Conservation (phyloP, 345 rosid species). For the Melaleuca quinquenervia region DNA sequence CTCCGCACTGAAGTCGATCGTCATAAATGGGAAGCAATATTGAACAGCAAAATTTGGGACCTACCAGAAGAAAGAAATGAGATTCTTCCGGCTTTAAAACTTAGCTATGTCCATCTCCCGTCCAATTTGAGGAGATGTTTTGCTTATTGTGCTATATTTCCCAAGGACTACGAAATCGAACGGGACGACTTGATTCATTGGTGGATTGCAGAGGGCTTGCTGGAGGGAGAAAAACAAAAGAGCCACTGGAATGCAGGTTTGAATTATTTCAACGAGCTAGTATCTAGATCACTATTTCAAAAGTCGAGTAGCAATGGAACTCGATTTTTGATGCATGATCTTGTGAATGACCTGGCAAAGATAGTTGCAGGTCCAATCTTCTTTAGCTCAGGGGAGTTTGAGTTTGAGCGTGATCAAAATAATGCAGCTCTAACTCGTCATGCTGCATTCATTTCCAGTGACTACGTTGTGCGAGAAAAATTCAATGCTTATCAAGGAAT, state of each 20-base stretch:
- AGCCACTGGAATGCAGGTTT: not conserved
- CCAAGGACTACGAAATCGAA: not conserved
- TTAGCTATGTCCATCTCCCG: not conserved
- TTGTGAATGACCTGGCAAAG: not conserved
- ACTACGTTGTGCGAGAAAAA: fast-evolving
- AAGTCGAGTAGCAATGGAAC: not conserved
- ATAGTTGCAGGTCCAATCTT: not conserved
- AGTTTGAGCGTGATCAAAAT: not conserved
- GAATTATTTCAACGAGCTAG: not conserved
- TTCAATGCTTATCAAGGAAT: not conserved
- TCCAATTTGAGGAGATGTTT: not conserved
- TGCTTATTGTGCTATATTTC: not conserved
- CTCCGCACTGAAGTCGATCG: fast-evolving
- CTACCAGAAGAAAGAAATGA: not conserved
- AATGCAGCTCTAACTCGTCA: not conserved
- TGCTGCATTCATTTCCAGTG: fast-evolving
- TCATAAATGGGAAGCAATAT: not conserved
- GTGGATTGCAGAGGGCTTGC: not conserved
- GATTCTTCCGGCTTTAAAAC: fast-evolving
- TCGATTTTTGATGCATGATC: not conserved
- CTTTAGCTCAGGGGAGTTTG: fast-evolving
- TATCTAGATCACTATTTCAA: not conserved
- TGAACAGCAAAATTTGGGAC: not conserved
- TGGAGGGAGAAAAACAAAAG: not conserved
- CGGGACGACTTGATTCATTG: not conserved